Percentiles rank a stretch among this genome's conserved stretches.
phyloP scores from a whole-genome alignment of 345 rosid species.

The Reutealis trisperma region DNA sequence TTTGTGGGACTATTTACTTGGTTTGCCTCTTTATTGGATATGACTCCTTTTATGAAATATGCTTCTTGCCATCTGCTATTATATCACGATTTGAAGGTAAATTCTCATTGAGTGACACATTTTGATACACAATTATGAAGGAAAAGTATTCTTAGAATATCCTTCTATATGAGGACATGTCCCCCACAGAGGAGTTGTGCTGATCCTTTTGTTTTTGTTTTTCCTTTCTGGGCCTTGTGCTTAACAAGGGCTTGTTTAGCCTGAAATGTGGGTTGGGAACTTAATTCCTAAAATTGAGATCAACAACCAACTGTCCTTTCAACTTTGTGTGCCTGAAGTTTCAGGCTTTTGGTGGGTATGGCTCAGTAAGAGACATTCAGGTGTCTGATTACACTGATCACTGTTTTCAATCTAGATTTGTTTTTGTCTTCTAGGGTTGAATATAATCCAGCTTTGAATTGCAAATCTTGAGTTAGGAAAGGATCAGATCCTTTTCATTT shows the following conservation, averaged over 20 bases:
- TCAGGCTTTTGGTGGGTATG: not conserved
- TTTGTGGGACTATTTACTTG: constrained; percentile 68
- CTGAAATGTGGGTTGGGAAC: not conserved
- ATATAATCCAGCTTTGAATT: not conserved
- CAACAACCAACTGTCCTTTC: not conserved
- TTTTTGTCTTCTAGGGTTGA: not conserved
- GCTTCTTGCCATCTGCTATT: constrained; percentile 84
- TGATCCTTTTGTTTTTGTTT: no score
- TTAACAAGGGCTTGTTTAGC: not conserved
- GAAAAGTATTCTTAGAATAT: not conserved
- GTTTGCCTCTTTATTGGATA: constrained; percentile 82
- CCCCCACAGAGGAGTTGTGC: not conserved
- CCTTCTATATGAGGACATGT: not conserved
- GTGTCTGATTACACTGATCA: not conserved
- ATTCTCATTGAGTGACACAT: not conserved
- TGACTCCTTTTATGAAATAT: constrained; percentile 77
- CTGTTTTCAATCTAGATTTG: no score
- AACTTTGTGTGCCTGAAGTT: no score
- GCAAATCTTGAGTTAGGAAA: not conserved
- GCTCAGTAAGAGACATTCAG: not conserved
- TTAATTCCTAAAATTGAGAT: not conserved
- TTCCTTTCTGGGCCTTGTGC: not conserved
- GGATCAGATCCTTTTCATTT: not conserved
- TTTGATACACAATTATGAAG: not conserved
- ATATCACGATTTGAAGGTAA: constrained; percentile 78